phyloP scores from a whole-genome alignment of 1,139 yeast genomes.

The Kurtzmaniella quercitrusa region DNA sequence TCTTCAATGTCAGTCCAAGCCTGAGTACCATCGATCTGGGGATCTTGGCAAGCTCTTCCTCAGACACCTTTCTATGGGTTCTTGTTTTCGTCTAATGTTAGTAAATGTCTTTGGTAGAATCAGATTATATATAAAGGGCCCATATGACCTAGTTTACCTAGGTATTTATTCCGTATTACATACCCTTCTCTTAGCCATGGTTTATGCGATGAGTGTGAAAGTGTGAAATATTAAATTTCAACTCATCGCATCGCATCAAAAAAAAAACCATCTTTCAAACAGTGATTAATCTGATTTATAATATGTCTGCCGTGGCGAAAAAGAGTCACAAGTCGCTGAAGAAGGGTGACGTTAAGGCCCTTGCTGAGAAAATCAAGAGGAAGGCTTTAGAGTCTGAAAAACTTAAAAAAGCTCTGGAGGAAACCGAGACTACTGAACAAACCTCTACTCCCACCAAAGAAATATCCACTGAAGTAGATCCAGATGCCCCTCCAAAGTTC shows the following conservation, averaged over 20 bases:
- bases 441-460: conserved; percentile 8
- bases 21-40: conserved; percentile 94
- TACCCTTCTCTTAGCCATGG: conserved; percentile 50
- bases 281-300: background rate
- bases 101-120: conserved; percentile 18
- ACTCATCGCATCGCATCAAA: conserved; percentile 8
- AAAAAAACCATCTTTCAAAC: background rate
- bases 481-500: conserved; percentile 32
- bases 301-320: conserved; percentile 8
- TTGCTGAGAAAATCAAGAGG: conserved; percentile 51
- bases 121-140: background rate
- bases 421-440: conserved; percentile 11
- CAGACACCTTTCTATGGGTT: conserved; percentile 70
- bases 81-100: conserved; percentile 54
- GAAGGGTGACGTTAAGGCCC: conserved; percentile 22
- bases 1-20: conserved; percentile 73
- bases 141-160: background rate
- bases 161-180: conserved; percentile 16
- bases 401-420: conserved; percentile 14
- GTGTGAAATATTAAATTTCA: conserved; percentile 2
- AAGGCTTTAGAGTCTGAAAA: conserved; percentile 41
- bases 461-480: conserved; percentile 15
- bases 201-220: conserved; percentile 6
- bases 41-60: conserved; percentile 66
- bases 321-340: conserved; percentile 5